Percentiles rank a stretch among this genome's conserved stretches.
phyloP scores from a whole-genome alignment of 2,329 filamentous ascomycete species.

The Epichloe coenophiala region DNA sequence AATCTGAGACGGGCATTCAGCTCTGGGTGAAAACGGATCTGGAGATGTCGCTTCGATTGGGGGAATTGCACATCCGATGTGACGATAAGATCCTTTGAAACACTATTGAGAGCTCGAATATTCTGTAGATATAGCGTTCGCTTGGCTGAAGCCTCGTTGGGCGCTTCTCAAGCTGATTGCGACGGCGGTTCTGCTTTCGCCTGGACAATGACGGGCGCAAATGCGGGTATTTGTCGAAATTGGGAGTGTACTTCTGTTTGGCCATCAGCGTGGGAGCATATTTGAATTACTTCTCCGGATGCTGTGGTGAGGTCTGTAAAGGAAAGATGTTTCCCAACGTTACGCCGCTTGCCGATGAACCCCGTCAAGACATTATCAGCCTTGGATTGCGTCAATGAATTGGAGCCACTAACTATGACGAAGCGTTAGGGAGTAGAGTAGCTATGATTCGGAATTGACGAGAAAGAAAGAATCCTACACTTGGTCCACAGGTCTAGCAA shows the following conservation, averaged over 20 bases:
- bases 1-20: conserved; percentile 58
- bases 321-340: conserved; percentile 53
- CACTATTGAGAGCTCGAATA: conserved; percentile 21
- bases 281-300: conserved; percentile 28
- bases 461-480: conserved; percentile 12
- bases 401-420: conserved; percentile 15
- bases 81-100: conserved; percentile 55
- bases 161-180: conserved; percentile 10
- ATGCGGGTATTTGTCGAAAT: conserved; percentile 32
- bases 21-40: conserved; percentile 60
- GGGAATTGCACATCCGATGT: conserved; percentile 59
- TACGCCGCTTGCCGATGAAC: conserved; percentile 55
- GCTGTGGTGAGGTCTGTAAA: conserved; percentile 47
- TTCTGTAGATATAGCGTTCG: conserved; percentile 53
- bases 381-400: conserved; percentile 10
- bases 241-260: conserved; percentile 23
- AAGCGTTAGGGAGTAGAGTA: not conserved
- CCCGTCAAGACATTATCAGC: conserved; percentile 29
- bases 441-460: not conserved
- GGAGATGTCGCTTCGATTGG: conserved; percentile 64
- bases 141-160: conserved; percentile 17
- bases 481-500: conserved; percentile 17
- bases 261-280: conserved; percentile 26
- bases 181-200: conserved; percentile 21
- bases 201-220: conserved; percentile 38